Evolutionary conservation across 441 rosid species (phyloP).

Genomic region (Capsella rubella): DNA sequence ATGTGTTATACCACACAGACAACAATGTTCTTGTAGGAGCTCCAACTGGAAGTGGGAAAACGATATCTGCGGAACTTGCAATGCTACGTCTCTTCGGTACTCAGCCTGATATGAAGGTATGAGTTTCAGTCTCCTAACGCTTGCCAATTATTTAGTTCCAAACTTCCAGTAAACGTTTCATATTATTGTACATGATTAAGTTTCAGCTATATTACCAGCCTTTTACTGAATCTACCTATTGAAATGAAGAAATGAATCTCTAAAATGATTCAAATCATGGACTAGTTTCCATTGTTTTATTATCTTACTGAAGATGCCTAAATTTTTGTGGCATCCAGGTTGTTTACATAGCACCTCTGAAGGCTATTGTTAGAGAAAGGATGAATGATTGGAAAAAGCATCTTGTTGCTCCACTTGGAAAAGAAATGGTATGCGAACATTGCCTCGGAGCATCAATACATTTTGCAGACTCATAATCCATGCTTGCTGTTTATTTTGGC

Average conservation of each 20-base stretch:
- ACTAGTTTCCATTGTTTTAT: slow-evolving; percentile 7
- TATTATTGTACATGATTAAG: slow-evolving; percentile 20
- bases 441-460: slow-evolving; percentile 29
- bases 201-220: background rate
- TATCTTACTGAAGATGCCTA: slow-evolving; percentile 28
- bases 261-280: slow-evolving; percentile 6
- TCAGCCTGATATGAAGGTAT: slow-evolving; percentile 99
- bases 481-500: slow-evolving; percentile 33
- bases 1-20: slow-evolving; percentile 92
- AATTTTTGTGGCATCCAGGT: slow-evolving; percentile 57
- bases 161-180: slow-evolving; percentile 13
- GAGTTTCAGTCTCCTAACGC: slow-evolving; percentile 27
- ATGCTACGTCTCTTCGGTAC: slow-evolving; percentile 95
- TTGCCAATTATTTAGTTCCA: slow-evolving; percentile 15
- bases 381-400: slow-evolving; percentile 96
- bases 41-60: slow-evolving; percentile 99
- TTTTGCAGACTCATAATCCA: slow-evolving; percentile 27
- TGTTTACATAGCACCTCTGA: slow-evolving; percentile 98
- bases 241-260: slow-evolving; percentile 15
- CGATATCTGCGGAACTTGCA: slow-evolving; percentile 99
- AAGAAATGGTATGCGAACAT: slow-evolving; percentile 69
- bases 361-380: slow-evolving; percentile 99
- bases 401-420: slow-evolving; percentile 92
- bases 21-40: slow-evolving; percentile 96
- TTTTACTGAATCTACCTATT: slow-evolving; percentile 13